Evolutionary conservation across 306 rosid species (phyloP).

Genomic region (Quercus alba): DNA sequence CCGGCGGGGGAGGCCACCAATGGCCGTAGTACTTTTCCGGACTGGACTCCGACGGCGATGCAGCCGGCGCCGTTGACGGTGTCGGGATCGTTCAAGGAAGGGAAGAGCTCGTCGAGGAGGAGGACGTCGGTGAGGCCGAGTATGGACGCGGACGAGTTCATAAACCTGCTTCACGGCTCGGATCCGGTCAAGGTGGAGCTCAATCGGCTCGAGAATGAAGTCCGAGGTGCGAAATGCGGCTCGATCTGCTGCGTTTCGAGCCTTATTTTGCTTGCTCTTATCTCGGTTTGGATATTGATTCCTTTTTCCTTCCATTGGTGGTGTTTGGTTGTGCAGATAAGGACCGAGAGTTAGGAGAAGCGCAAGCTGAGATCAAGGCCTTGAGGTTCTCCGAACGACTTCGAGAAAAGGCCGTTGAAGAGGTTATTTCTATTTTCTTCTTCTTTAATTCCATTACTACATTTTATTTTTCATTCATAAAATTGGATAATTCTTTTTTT

Average conservation of each 20-base stretch:
- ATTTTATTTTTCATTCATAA: neutral
- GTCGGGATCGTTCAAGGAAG: constrained; percentile 94
- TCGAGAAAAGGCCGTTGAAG: constrained; percentile 97
- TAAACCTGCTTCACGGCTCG: constrained; percentile 93
- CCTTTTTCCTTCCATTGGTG: neutral
- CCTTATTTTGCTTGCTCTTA: constrained; percentile 32
- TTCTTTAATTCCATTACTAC: neutral
- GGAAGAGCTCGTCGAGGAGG: constrained; percentile 80
- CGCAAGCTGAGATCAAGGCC: constrained; percentile 97
- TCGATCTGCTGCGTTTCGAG: constrained; percentile 65
- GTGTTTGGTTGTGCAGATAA: constrained; percentile 61
- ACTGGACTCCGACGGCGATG: constrained; percentile 26
- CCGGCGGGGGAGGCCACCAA: constrained; percentile 19
- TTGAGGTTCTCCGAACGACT: constrained; percentile 83
- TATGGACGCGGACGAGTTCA: constrained; percentile 89
- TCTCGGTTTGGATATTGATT: constrained; percentile 7
- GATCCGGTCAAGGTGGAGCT: constrained; percentile 99
- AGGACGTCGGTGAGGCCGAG: constrained; percentile 76
- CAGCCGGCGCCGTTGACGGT: constrained; percentile 51
- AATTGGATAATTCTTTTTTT: neutral
- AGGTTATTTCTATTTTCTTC: constrained; percentile 50
- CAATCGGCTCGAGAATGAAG: constrained; percentile 97
- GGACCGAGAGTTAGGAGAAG: constrained; percentile 90
- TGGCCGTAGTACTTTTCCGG: neutral
- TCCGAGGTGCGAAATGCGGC: constrained; percentile 87